Percentiles rank a stretch among this genome's conserved stretches.
Conservation (phyloP, 352 stramenopile species). For the Pythium coloratum region DNA sequence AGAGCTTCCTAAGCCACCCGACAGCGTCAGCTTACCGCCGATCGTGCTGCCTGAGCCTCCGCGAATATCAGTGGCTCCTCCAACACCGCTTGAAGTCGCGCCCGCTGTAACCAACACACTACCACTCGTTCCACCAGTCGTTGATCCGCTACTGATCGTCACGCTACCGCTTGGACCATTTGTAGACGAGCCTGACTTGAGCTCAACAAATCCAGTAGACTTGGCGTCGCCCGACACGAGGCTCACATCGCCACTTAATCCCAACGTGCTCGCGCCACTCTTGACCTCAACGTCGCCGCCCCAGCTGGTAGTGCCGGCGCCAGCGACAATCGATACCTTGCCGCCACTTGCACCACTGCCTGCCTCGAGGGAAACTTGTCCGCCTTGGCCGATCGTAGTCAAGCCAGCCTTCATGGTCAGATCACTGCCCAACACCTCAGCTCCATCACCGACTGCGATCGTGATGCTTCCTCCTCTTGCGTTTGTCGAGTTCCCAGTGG, state of each 20-base stretch:
- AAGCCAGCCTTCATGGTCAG: constrained; percentile 42
- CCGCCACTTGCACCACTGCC: constrained; percentile 36
- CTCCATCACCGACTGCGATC: constrained; percentile 42
- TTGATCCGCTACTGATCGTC: constrained; percentile 23
- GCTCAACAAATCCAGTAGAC: constrained; percentile 24
- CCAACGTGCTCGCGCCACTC: constrained; percentile 37
- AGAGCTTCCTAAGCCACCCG: constrained; percentile 29
- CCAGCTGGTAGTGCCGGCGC: constrained; percentile 34
- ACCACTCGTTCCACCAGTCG: constrained; percentile 20
- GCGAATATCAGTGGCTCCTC: constrained; percentile 34
- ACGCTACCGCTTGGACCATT: constrained; percentile 21
- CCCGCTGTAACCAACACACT: constrained; percentile 22
- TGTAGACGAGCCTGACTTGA: constrained; percentile 34
- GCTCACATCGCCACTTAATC: constrained; percentile 27
- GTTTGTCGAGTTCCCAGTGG: constrained; percentile 14
- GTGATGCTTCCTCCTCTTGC: constrained; percentile 34
- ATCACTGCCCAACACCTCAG: constrained; percentile 38
- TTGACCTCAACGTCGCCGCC: constrained; percentile 47
- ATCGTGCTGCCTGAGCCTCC: constrained; percentile 33
- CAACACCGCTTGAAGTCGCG: constrained; percentile 8
- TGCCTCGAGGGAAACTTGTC: constrained; percentile 36
- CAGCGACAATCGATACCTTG: constrained; percentile 32
- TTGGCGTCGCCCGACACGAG: constrained; percentile 23
- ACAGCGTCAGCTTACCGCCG: constrained; percentile 35
- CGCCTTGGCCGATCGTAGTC: constrained; percentile 39